These are phyloP conservation scores for Solanum hybrid DNA, from an alignment of 305 asterid genomes.

Conservation along the genomic window DNA sequence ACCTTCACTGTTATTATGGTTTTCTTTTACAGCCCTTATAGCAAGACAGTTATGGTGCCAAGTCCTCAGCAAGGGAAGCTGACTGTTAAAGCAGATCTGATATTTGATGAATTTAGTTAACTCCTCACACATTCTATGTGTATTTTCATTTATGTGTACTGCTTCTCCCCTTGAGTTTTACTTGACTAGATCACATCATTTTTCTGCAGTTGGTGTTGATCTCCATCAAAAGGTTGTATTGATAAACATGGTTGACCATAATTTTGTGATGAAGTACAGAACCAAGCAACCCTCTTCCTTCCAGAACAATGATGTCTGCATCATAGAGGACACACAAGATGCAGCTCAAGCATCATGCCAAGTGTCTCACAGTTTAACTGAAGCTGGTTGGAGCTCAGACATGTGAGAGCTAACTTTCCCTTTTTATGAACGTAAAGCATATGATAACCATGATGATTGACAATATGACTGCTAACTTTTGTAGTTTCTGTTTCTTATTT, in stretches of 20 bases:
- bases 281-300: slow-evolving; percentile 32
- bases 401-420: slow-evolving; percentile 35
- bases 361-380: slow-evolving; percentile 20
- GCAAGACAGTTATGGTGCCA: slow-evolving; percentile 48
- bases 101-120: slow-evolving; percentile 73
- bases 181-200: slow-evolving; percentile 3
- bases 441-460: background rate
- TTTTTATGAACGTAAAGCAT: background rate
- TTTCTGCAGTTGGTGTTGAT: slow-evolving; percentile 82
- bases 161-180: background rate
- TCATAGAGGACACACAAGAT: slow-evolving; percentile 25
- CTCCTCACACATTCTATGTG: slow-evolving; percentile 6
- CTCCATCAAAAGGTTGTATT: slow-evolving; percentile 60
- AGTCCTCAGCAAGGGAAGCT: slow-evolving; percentile 66
- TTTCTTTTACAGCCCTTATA: slow-evolving; percentile 65
- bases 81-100: slow-evolving; percentile 76
- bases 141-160: background rate
- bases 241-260: slow-evolving; percentile 37
- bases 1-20: slow-evolving; percentile 3
- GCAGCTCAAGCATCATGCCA: slow-evolving; percentile 31
- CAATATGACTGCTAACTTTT: background rate
- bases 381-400: slow-evolving; percentile 33
- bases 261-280: slow-evolving; percentile 23
- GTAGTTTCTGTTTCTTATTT: background rate
- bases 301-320: slow-evolving; percentile 32